Conservation (phyloP, 305 asterid genomes). For the Fraxinus albicans region DNA sequence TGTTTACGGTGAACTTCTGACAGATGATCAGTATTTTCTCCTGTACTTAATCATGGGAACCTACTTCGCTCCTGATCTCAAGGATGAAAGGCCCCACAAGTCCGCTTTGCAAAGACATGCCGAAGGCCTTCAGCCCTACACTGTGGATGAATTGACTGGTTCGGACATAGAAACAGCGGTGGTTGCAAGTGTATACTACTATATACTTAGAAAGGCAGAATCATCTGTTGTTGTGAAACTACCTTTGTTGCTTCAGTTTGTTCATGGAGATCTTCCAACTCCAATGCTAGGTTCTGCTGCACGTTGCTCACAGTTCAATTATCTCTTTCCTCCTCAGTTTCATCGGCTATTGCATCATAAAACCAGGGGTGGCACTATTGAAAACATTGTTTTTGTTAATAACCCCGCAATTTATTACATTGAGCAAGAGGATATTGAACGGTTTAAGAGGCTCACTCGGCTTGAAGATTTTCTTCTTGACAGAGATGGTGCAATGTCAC, state of each 20-base stretch:
- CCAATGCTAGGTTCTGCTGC: constrained; percentile 22
- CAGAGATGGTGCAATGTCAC: constrained; percentile 28
- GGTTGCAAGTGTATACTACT: constrained; percentile 59
- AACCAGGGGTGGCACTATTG: constrained; percentile 34
- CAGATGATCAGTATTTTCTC: constrained; percentile 64
- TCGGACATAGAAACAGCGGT: constrained; percentile 38
- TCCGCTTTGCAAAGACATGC: constrained; percentile 50
- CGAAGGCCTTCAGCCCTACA: constrained; percentile 42
- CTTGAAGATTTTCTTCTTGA: constrained; percentile 43
- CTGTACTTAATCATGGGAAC: constrained; percentile 53
- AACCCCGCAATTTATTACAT: constrained; percentile 43
- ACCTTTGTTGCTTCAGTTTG: constrained; percentile 41
- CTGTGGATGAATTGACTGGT: constrained; percentile 39
- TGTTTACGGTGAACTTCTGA: constrained; percentile 15
- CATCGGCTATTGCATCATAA: constrained; percentile 34
- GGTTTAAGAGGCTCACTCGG: constrained; percentile 57
- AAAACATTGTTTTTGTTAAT: constrained; percentile 43
- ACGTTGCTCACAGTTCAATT: constrained; percentile 40
- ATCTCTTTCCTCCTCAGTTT: constrained; percentile 53
- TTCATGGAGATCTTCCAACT: constrained; percentile 44
- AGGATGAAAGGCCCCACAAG: constrained; percentile 32
- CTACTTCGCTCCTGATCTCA: constrained; percentile 66
- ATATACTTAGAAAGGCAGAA: constrained; percentile 52
- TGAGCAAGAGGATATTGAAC: constrained; percentile 35
- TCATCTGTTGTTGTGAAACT: constrained; percentile 38